Percentiles rank a stretch among this genome's conserved stretches.
phyloP scores from a whole-genome alignment of 768 basidiomycete species.

The Erythrobasidium yunnanense region DNA sequence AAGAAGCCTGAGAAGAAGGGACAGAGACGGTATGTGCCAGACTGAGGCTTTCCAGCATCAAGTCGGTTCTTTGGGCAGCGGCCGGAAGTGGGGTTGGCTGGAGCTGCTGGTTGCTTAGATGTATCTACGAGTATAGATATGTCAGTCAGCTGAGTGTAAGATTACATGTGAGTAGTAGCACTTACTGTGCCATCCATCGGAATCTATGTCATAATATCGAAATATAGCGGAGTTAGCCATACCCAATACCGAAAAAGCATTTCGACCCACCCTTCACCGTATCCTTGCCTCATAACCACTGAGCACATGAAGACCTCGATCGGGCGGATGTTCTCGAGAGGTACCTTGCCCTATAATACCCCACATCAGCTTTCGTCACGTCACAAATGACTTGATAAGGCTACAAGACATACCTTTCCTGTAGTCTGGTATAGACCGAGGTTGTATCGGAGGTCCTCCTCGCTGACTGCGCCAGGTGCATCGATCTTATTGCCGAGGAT shows the following conservation, averaged over 20 bases:
- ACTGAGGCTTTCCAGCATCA: too few species aligned
- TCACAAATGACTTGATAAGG: neutral
- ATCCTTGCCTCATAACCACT: conserved; percentile 60
- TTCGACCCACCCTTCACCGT: neutral
- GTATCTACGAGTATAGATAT: neutral
- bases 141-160: neutral
- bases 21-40: too few species aligned
- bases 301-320: conserved; percentile 99
- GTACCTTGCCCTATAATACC: conserved; percentile 75
- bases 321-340: conserved; percentile 87
- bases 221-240: neutral
- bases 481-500: conserved; percentile 99
- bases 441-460: conserved; percentile 91
- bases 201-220: conserved; percentile 27
- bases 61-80: too few species aligned
- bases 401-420: conserved; percentile 60
- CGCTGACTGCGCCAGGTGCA: conserved; percentile 90
- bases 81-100: too few species aligned
- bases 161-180: conserved; percentile 3
- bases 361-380: neutral
- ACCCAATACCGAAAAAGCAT: neutral
- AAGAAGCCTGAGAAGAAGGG: too few species aligned
- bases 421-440: conserved; percentile 98
- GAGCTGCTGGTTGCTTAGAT: too few species aligned
- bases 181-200: conserved; percentile 38